phyloP scores from a whole-genome alignment of 1,284 basidiomycete species.

The Tylopilus orsonianus region DNA sequence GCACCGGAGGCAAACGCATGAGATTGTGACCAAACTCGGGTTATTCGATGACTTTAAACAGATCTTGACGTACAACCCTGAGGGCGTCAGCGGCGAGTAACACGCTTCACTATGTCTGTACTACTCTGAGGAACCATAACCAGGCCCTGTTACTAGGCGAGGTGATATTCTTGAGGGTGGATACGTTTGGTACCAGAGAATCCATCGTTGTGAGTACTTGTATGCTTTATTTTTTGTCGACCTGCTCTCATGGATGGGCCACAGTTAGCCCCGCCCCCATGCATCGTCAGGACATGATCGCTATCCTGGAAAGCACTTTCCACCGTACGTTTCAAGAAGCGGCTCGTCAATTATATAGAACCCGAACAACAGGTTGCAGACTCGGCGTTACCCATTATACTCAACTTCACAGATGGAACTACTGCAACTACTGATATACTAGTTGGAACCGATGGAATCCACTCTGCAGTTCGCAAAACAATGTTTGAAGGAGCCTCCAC shows the following conservation, averaged over 20 bases:
- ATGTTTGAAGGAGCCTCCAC: slow-evolving; percentile 19
- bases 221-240: background rate
- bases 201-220: slow-evolving; percentile 7
- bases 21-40: slow-evolving; percentile 21
- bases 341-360: slow-evolving; percentile 13
- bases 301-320: slow-evolving; percentile 20
- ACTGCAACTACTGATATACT: slow-evolving; percentile 16
- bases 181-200: slow-evolving; percentile 20
- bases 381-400: background rate
- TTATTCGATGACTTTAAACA: slow-evolving; percentile 22
- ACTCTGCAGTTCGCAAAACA: slow-evolving; percentile 21
- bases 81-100: slow-evolving; percentile 1
- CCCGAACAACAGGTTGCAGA: background rate
- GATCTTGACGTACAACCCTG: slow-evolving; percentile 1
- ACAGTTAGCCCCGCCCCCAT: slow-evolving; percentile 15
- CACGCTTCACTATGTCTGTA: background rate
- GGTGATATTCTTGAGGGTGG: slow-evolving; percentile 23
- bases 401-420: slow-evolving; percentile 19
- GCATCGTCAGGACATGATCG: slow-evolving; percentile 27
- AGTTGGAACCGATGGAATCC: slow-evolving; percentile 22
- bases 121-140: background rate
- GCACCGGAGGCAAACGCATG: slow-evolving; percentile 9
- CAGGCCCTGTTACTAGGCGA: slow-evolving; percentile 12
- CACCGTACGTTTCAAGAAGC: slow-evolving; percentile 19
- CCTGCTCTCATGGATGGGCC: background rate